These are phyloP conservation scores for Cyclotella cryptica DNA, from an alignment of 108 stramenopile genomes.

Conservation along the genomic window DNA sequence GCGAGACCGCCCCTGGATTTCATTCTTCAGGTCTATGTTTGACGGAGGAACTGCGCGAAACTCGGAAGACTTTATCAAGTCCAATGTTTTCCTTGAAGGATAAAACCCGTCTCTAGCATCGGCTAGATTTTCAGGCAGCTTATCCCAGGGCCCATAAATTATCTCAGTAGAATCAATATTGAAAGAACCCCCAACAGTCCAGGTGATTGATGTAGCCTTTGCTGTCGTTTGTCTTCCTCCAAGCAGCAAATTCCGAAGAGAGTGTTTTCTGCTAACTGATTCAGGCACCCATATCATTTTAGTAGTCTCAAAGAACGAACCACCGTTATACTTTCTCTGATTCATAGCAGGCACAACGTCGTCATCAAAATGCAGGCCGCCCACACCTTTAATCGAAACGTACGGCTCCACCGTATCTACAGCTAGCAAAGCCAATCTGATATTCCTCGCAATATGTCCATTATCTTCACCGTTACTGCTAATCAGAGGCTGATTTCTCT, in stretches of 20 bases:
- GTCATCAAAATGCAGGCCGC: constrained; percentile 45
- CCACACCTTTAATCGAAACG: constrained; percentile 53
- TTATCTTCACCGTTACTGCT: constrained; percentile 56
- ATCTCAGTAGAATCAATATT: constrained; percentile 60
- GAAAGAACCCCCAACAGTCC: constrained; percentile 78
- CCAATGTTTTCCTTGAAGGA: constrained; percentile 23
- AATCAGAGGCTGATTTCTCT: constrained; percentile 57
- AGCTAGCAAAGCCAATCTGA: constrained; percentile 68
- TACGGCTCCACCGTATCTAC: constrained; percentile 89
- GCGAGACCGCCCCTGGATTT: constrained; percentile 20
- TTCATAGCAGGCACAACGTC: constrained; percentile 46
- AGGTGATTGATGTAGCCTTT: constrained; percentile 49
- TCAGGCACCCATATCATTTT: constrained; percentile 43
- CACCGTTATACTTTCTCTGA: constrained; percentile 26
- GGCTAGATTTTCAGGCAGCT: constrained; percentile 36
- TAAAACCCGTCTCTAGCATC: constrained; percentile 33
- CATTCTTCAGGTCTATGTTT: constrained; percentile 15
- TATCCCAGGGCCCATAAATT: constrained; percentile 50
- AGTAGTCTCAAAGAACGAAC: constrained; percentile 36
- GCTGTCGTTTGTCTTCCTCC: background rate
- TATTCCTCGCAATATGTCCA: constrained; percentile 88
- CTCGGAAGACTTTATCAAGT: constrained; percentile 20
- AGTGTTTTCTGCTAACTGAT: background rate
- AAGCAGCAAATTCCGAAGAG: background rate
- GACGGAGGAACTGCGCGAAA: constrained; percentile 7